Evolutionary conservation across 352 stramenopile species (phyloP), one percentile per base, ranked within the genome.

Genomic region (Phytopythium kandeliae): DNA sequence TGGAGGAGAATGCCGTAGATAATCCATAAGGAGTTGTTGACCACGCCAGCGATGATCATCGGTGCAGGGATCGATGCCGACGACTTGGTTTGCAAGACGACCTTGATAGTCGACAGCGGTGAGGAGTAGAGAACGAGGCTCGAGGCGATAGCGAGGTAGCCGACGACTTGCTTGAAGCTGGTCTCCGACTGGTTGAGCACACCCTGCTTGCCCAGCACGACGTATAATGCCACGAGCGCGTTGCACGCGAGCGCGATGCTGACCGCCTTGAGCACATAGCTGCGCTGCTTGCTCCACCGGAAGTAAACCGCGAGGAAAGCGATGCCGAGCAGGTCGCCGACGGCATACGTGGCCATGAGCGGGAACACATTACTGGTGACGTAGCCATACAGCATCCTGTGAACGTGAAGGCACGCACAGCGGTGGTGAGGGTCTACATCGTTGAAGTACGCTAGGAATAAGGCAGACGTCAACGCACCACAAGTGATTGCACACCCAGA

Each of bases 1-100:
- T 64, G 37, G 25, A 85, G 57, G 30, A 88, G 57, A 33, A 61
- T 43, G 28, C 71, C 74, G 65, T 89, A 92, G 48, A 83, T 57
- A 40, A 86, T 61, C 80, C 80, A 92, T n/a, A 89, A 55, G 15
- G 65, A 49, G 57, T 89, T 92, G 74, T 89, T 92, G 48, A 75
- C 51, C n/a, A 71, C 45, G 2, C 75, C 80, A 15, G 76, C 66
- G 36, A 79, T 26, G 37, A 82, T 72, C 76, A 92, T 86, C 1
- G 63, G 57, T 42, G 89, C 72, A 24, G 69, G 73, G 43, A 92
- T 70, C 21, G 72, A 89, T 26, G 42, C 66, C 8, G 71, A 80
- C 15, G 74, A 85, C 37, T 70, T 69, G 30, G 67, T 76, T 35
- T 65, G 58, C 43, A 88, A 22, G 16, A 87, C 78, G 10, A 71